These are phyloP conservation scores for Zygosaccharomyces pseudorouxii DNA, from an alignment of 805 yeast genomes.

Conservation along the genomic window DNA sequence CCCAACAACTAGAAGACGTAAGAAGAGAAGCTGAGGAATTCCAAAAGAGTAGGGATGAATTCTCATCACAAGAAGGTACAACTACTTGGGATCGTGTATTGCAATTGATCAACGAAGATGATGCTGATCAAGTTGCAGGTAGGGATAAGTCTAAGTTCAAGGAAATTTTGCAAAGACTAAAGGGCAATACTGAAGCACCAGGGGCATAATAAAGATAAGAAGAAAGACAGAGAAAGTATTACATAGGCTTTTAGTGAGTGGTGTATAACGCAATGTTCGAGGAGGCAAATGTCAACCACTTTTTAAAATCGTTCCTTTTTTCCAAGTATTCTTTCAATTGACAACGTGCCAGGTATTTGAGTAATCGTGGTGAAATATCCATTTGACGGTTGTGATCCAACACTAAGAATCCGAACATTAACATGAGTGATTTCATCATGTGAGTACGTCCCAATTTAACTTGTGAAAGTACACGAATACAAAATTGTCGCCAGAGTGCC, in stretches of 20 bases:
- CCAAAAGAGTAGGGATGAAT: constrained; percentile 69
- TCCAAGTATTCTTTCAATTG: constrained; percentile 6
- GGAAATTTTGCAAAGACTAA: constrained; percentile 57
- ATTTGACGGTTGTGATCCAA: constrained; percentile 20
- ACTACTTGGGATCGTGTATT: constrained; percentile 75
- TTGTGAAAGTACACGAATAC: constrained; percentile 12
- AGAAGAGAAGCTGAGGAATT: constrained; percentile 66
- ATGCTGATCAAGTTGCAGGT: constrained; percentile 41
- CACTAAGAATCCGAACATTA: constrained; percentile 22
- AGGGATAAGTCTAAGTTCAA: constrained; percentile 70
- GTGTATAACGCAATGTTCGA: constrained; percentile 19
- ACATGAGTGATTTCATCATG: constrained; percentile 19
- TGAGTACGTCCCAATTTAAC: constrained; percentile 6
- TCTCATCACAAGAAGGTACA: constrained; percentile 69
- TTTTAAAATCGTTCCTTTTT: background rate
- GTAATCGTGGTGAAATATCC: constrained; percentile 21
- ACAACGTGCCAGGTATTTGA: constrained; percentile 18
- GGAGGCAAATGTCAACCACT: constrained; percentile 12
- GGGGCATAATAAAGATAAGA: constrained; percentile 48
- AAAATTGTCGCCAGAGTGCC: constrained; percentile 28
- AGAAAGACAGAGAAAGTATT: constrained; percentile 41
- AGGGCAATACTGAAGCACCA: constrained; percentile 68
- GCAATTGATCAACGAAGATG: constrained; percentile 41
- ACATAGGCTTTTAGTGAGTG: constrained; percentile 2
- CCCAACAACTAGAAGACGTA: constrained; percentile 58